A percentile compares a stretch with the other conserved stretches of the same genome.
These are phyloP conservation scores for Skeletonema marinoi DNA, from an alignment of 108 stramenopile genomes.

Conservation along the genomic window DNA sequence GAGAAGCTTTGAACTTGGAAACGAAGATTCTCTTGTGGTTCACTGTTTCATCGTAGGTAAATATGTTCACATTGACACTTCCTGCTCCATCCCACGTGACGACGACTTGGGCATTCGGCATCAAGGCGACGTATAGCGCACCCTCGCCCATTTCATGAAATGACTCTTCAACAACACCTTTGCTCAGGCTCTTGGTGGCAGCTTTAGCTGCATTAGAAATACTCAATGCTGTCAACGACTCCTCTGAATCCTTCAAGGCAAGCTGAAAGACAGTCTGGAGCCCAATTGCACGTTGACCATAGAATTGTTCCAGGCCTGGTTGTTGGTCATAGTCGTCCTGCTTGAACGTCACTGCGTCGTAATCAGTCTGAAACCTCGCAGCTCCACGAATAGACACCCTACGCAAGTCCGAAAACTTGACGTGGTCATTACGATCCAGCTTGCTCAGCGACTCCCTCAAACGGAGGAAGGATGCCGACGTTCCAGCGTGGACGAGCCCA, in stretches of 20 bases:
- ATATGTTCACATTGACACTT: constrained; percentile 64
- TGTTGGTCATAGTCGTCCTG: constrained; percentile 62
- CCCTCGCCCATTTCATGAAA: constrained; percentile 65
- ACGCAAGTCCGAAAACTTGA: constrained; percentile 39
- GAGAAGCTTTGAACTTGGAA: constrained; percentile 19
- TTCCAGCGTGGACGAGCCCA: constrained; percentile 23
- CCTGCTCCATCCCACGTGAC: constrained; percentile 66
- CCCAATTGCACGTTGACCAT: constrained; percentile 60
- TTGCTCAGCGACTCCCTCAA: too few relatives aligned
- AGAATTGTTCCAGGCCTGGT: constrained; percentile 59
- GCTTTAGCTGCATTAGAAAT: constrained; percentile 18
- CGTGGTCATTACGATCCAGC: constrained; percentile 10
- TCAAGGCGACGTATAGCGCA: constrained; percentile 37
- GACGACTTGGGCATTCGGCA: constrained; percentile 28
- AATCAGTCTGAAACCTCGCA: constrained; percentile 37
- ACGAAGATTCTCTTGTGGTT: constrained; percentile 21
- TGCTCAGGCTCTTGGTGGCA: constrained; percentile 13
- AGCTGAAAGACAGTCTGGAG: constrained; percentile 63
- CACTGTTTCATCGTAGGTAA: constrained; percentile 49
- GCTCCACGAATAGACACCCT: constrained; percentile 43
- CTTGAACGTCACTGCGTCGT: constrained; percentile 33
- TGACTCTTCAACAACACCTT: constrained; percentile 2
- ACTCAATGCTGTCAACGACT: constrained; percentile 8
- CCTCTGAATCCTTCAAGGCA: constrained; percentile 19
- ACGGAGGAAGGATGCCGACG: too few relatives aligned